phyloP scores from a whole-genome alignment of 805 yeast genomes.

The Metschnikowia baotianmanensis region DNA sequence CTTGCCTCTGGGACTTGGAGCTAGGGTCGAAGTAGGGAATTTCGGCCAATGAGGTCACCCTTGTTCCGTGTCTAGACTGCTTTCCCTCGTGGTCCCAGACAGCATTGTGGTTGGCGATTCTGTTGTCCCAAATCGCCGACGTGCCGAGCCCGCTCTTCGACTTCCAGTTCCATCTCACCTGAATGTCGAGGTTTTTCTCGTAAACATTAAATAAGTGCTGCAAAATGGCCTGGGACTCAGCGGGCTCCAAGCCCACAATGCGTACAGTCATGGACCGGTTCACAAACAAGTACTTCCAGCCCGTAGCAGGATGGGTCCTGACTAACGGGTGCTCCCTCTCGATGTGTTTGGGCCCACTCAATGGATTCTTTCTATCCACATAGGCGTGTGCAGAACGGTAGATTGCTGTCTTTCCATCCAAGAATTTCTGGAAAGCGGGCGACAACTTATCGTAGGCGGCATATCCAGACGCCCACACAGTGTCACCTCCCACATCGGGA shows the following conservation, averaged over 20 bases:
- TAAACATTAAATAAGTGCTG: constrained; percentile 18
- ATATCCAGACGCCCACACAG: constrained; percentile 57
- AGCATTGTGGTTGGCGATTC: constrained; percentile 53
- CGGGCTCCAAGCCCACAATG: constrained; percentile 30
- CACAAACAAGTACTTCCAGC: constrained; percentile 32
- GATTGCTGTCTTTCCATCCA: constrained; percentile 52
- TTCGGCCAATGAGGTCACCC: constrained; percentile 52
- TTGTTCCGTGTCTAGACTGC: constrained; percentile 37
- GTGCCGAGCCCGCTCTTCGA: constrained; percentile 40
- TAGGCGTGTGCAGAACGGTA: constrained; percentile 41
- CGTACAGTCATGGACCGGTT: constrained; percentile 31
- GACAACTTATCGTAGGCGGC: constrained; percentile 57
- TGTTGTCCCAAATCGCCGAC: constrained; percentile 60
- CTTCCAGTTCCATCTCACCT: constrained; percentile 26
- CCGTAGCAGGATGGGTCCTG: constrained; percentile 35
- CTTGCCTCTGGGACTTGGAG: constrained; percentile 53
- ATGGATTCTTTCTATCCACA: constrained; percentile 34
- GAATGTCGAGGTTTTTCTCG: constrained; percentile 47
- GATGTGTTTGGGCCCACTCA: constrained; percentile 28
- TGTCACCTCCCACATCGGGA: constrained; percentile 55
- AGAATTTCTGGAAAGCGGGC: constrained; percentile 47
- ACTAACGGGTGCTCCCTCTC: constrained; percentile 32
- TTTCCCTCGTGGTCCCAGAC: constrained; percentile 49
- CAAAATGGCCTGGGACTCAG: constrained; percentile 21
- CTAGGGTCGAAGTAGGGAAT: constrained; percentile 49